Evolutionary conservation across 371 early-diverging fungal species (phyloP).

Genomic region (Synchytrium microbalum): DNA sequence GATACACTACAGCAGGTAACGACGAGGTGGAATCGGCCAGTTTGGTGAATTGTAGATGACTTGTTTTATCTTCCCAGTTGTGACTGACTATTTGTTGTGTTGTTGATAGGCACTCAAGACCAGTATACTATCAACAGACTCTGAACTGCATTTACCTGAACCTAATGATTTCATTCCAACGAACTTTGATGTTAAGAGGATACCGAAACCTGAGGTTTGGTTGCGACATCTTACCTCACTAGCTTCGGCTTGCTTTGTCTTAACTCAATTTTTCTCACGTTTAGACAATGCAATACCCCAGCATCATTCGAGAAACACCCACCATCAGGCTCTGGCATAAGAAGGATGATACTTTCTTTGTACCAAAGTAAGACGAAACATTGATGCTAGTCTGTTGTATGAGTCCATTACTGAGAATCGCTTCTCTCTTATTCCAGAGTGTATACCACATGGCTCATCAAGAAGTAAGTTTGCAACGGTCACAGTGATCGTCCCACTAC

Average conservation of each 20-base stretch:
- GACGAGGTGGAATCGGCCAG: background rate
- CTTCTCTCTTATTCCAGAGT: background rate
- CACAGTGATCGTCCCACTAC: background rate
- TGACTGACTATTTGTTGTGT: no score
- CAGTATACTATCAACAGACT: background rate
- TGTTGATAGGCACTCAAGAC: background rate
- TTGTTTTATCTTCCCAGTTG: no score
- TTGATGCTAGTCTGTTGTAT: no score
- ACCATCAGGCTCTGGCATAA: slow-evolving; percentile 81
- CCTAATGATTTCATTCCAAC: slow-evolving; percentile 79
- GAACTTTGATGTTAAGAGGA: slow-evolving; percentile 23
- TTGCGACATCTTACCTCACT: background rate
- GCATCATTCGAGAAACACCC: slow-evolving; percentile 55
- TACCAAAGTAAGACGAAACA: slow-evolving; percentile 62
- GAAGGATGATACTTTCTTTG: slow-evolving; percentile 85
- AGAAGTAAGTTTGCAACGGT: background rate
- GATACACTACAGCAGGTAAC: slow-evolving; percentile 45
- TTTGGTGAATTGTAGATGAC: background rate
- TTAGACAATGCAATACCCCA: background rate
- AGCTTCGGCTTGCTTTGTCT: background rate
- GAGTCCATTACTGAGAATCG: slow-evolving; percentile 16
- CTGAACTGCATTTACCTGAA: slow-evolving; percentile 59
- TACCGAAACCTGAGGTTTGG: background rate
- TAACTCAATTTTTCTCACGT: background rate
- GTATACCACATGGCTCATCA: background rate